Evolutionary conservation across 371 early-diverging fungal species (phyloP), one percentile per base, ranked within the genome.

Genomic region (Cokeromyces recurvatus): DNA sequence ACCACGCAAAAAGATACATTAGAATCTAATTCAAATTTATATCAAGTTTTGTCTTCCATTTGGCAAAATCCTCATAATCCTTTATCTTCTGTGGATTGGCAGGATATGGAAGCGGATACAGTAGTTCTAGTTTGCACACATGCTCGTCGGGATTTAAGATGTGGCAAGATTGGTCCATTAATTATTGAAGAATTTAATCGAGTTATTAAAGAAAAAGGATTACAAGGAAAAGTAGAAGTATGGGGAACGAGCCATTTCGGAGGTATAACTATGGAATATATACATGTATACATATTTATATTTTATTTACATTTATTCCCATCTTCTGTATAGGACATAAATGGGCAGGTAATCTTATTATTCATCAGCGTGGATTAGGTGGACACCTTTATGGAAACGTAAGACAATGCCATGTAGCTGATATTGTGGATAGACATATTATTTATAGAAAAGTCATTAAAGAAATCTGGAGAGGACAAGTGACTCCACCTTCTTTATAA

Each of bases 351-450:
- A 71, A 71, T 46, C 21, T 75, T 10, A 68, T 75, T 21, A 69
- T 75, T 32, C 76, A 75, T 48, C 66, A 65, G 44, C 59, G 62
- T 23, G 55, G 62, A 2, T 51, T 71, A 23, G 72, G 72, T 1
- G 76, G 76, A 0, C 76, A 75, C 21, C 56, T 68, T 50, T 75
- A 75, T 44, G 72, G 76, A n/a, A 75, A 75, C 32, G 66, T 75
- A 9, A 55, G 76, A 20, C 60, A 64, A 14, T 75, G 76, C 36
- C 71, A 71, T 46, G 70, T 75, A 9, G 43, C 57, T 9, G 57
- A 44, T 22, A 54, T 75, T 19, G 49, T 75, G 7, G 70, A 75
- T 51, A 59, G 76, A 31, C 76, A 75, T 40, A 61, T 75, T 29
- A 43, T 69, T 15, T 48, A 67, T 37, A 46, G 53, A 22, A 66